Evolutionary conservation across 2,329 filamentous ascomycete species (phyloP).

Genomic region (Acrodontium crateriforme): DNA sequence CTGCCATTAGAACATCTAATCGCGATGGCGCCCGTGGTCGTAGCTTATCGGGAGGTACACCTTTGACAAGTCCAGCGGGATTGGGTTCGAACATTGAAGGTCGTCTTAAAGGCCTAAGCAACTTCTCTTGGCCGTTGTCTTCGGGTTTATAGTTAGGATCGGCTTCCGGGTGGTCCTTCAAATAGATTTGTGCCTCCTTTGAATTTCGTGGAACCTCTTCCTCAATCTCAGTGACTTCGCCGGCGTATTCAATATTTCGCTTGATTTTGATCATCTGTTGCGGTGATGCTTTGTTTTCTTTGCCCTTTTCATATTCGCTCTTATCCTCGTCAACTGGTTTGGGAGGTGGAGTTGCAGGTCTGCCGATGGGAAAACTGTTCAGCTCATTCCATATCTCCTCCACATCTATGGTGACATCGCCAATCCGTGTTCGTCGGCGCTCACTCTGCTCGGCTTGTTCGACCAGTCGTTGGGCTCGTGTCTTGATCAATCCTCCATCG

Average conservation of each 20-base stretch:
- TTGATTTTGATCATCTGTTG: conserved; percentile 42
- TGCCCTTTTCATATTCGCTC: conserved; percentile 9
- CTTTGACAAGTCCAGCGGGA: conserved; percentile 32
- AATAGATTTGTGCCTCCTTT: conserved; percentile 41
- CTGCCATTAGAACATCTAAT: conserved; percentile 19
- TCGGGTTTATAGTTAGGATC: conserved; percentile 14
- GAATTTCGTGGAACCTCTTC: conserved; percentile 39
- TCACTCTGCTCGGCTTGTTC: conserved; percentile 36
- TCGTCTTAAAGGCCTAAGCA: conserved; percentile 30
- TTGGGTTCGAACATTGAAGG: conserved; percentile 39
- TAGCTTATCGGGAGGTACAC: conserved; percentile 30
- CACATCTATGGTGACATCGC: conserved; percentile 40
- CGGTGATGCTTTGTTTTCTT: conserved; percentile 8
- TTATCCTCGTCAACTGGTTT: conserved; percentile 4
- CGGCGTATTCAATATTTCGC: conserved; percentile 44
- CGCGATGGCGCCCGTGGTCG: conserved; percentile 21
- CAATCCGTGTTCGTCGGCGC: conserved; percentile 27
- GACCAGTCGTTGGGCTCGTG: conserved; percentile 37
- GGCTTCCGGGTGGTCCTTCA: conserved; percentile 27
- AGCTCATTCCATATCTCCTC: conserved; percentile 41
- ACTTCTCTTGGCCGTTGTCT: conserved; percentile 18
- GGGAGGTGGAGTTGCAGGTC: conserved; percentile 7
- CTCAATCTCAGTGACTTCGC: conserved; percentile 39
- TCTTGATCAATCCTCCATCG: conserved; percentile 38
- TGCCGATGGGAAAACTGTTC: conserved; percentile 25